Conservation (phyloP, 1,284 basidiomycete species). For the Leccinum pachyderme region DNA sequence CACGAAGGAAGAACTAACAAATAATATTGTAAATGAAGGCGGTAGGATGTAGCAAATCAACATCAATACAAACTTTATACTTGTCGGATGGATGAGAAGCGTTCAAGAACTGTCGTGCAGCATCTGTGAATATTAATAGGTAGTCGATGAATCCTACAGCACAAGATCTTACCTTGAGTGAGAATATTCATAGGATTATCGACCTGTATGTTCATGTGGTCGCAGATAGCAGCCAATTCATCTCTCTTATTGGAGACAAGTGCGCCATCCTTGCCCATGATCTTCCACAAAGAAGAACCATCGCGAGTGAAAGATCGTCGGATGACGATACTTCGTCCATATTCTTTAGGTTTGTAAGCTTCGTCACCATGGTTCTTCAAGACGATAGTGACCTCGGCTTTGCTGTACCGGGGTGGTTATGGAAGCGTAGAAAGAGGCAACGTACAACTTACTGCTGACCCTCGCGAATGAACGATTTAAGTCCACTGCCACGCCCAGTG, state of each 20-base stretch:
- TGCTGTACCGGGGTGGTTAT: slow-evolving; percentile 11
- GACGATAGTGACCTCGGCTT: slow-evolving; percentile 73
- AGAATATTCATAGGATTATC: slow-evolving; percentile 97
- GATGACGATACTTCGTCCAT: slow-evolving; percentile 83
- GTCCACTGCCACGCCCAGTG: slow-evolving; percentile 84
- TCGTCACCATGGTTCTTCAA: slow-evolving; percentile 90
- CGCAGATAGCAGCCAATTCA: slow-evolving; percentile 84
- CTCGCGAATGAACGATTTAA: slow-evolving; percentile 89
- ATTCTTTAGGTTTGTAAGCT: slow-evolving; percentile 81
- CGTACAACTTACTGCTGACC: slow-evolving; percentile 63
- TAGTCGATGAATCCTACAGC: background rate
- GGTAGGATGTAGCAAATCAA: background rate
- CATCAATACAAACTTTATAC: slow-evolving; percentile 65
- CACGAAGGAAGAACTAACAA: slow-evolving; percentile 86
- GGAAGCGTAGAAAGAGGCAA: background rate
- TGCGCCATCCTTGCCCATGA: slow-evolving; percentile 69
- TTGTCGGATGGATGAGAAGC: slow-evolving; percentile 84
- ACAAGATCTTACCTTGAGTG: slow-evolving; percentile 67
- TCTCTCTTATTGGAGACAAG: slow-evolving; percentile 79
- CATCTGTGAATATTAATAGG: slow-evolving; percentile 32
- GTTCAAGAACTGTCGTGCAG: slow-evolving; percentile 77
- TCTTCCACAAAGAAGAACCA: slow-evolving; percentile 80
- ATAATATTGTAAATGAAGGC: background rate
- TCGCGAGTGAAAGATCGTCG: slow-evolving; percentile 80
- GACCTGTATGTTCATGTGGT: slow-evolving; percentile 95